These are phyloP conservation scores for Metroxylon sagu DNA, from an alignment of 176 grass and related monocot species.

Conservation along the genomic window DNA sequence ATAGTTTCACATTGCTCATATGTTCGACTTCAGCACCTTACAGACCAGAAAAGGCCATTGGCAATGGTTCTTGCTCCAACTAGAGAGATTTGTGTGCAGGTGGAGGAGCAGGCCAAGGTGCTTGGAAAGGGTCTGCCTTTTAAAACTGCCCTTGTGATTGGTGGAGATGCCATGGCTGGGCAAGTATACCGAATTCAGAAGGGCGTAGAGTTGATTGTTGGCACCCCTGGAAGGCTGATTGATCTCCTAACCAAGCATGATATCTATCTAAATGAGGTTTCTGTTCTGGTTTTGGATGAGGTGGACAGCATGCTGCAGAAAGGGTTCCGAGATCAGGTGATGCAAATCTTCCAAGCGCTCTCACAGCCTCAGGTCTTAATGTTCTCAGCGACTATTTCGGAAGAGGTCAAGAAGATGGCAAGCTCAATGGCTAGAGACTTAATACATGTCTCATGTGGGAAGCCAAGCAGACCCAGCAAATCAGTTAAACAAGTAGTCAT, in stretches of 20 bases:
- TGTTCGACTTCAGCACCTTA: conserved; percentile 14
- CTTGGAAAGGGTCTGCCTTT: conserved; percentile 82
- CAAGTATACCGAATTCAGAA: conserved; percentile 81
- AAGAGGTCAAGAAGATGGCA: conserved; percentile 56
- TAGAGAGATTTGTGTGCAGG: conserved; percentile 76
- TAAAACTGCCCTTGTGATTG: conserved; percentile 88
- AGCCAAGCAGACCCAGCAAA: conserved; percentile 51
- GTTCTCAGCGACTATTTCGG: conserved; percentile 59
- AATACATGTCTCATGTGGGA: conserved; percentile 60
- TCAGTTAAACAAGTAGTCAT: conserved; percentile 79
- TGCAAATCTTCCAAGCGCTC: conserved; percentile 74
- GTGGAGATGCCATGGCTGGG: conserved; percentile 66
- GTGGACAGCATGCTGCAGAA: conserved; percentile 74
- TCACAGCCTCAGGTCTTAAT: conserved; percentile 74
- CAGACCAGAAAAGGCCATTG: conserved; percentile 33
- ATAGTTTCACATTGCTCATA: conserved; percentile 55
- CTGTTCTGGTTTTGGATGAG: conserved; percentile 81
- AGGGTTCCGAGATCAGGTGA: conserved; percentile 68
- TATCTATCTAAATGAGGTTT: conserved; percentile 46
- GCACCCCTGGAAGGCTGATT: conserved; percentile 81
- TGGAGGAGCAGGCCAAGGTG: conserved; percentile 86
- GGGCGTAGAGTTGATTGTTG: conserved; percentile 76
- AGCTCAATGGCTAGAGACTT: conserved; percentile 48
- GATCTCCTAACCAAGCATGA: conserved; percentile 80
- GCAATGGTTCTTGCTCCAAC: conserved; percentile 80